A percentile compares a stretch with the other conserved stretches of the same genome.
Conservation (phyloP, 2,329 filamentous ascomycete genomes). For the Fusarium virguliforme region DNA sequence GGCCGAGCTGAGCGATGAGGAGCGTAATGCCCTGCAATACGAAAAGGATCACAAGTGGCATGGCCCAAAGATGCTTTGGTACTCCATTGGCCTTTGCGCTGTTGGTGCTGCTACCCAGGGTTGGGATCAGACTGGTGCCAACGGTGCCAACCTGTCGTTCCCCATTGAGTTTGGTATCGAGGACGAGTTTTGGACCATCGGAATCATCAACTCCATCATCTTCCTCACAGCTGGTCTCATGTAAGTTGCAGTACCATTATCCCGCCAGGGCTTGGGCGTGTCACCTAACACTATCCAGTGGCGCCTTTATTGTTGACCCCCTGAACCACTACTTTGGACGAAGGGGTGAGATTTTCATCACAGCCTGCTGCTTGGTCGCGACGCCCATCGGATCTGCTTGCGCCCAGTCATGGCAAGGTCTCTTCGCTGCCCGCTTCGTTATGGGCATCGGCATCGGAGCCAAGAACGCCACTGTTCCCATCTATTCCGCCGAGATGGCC, state of each 20-base stretch:
- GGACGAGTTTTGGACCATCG: slow-evolving; percentile 62
- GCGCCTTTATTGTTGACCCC: slow-evolving; percentile 63
- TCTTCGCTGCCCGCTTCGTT: slow-evolving; percentile 76
- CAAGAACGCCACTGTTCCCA: slow-evolving; percentile 76
- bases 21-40: slow-evolving; percentile 57
- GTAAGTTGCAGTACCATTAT: slow-evolving; percentile 58
- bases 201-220: slow-evolving; percentile 55
- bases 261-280: neutral
- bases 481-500: slow-evolving; percentile 81
- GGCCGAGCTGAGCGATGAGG: slow-evolving; percentile 52
- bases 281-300: slow-evolving; percentile 26
- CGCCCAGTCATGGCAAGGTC: slow-evolving; percentile 75
- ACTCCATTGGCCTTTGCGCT: slow-evolving; percentile 68
- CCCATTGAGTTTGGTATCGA: slow-evolving; percentile 61
- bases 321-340: slow-evolving; percentile 76
- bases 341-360: slow-evolving; percentile 77
- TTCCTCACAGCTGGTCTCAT: slow-evolving; percentile 69
- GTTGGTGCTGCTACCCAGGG: slow-evolving; percentile 72
- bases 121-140: slow-evolving; percentile 76
- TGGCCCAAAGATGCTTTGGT: slow-evolving; percentile 62
- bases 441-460: slow-evolving; percentile 79
- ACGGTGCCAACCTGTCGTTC: slow-evolving; percentile 75
- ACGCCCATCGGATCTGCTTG: slow-evolving; percentile 65
- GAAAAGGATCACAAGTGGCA: slow-evolving; percentile 74
- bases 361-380: slow-evolving; percentile 60